A percentile compares a stretch with the other conserved stretches of the same genome.
These are phyloP conservation scores for Fraxinus greggii DNA, from an alignment of 305 asterid genomes.

Conservation along the genomic window DNA sequence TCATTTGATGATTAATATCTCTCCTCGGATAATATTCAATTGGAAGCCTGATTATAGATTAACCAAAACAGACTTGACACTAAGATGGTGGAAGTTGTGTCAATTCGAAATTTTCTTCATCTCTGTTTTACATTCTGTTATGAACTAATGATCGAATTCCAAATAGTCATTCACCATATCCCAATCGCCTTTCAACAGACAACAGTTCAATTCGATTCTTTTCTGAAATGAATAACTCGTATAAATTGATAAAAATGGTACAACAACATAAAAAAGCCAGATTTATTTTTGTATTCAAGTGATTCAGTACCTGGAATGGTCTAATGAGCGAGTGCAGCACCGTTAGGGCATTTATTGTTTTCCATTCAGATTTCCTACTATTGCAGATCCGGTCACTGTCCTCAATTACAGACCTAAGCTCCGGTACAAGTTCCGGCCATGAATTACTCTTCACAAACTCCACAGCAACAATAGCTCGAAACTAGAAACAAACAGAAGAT, in stretches of 20 bases:
- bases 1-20: background rate
- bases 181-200: background rate
- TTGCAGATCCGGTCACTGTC: slow-evolving; percentile 30
- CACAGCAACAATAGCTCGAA: slow-evolving; percentile 31
- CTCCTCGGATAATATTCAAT: background rate
- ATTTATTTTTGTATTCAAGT: background rate
- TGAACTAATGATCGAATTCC: background rate
- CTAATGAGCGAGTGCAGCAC: slow-evolving; percentile 42
- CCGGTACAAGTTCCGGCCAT: slow-evolving; percentile 47
- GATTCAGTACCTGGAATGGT: slow-evolving; percentile 42
- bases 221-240: background rate
- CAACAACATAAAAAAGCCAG: background rate
- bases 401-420: slow-evolving; percentile 32
- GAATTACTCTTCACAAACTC: slow-evolving; percentile 40
- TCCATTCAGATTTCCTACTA: slow-evolving; percentile 33
- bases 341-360: slow-evolving; percentile 38
- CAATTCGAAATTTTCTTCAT: background rate
- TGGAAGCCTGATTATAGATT: background rate
- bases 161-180: background rate
- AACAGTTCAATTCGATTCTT: background rate
- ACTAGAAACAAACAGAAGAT: slow-evolving; percentile 26
- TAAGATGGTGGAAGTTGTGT: background rate
- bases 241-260: background rate
- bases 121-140: background rate
- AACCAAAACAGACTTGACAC: background rate